Percentiles rank a stretch among this genome's conserved stretches.
phyloP scores from a whole-genome alignment of 345 rosid species.

The Laguncularia racemosa region DNA sequence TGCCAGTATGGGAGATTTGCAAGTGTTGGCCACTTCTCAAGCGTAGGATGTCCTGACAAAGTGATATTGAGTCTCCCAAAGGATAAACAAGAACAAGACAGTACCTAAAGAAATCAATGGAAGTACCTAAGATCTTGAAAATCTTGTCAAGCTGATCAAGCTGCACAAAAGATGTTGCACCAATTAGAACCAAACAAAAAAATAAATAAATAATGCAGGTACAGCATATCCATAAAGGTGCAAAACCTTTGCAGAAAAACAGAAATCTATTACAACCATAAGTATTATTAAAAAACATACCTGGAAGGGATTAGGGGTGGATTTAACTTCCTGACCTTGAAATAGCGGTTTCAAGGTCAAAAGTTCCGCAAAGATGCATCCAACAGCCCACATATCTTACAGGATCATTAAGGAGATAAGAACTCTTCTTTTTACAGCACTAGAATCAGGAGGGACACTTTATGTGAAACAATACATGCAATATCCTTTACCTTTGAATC shows the following conservation, averaged over 20 bases:
- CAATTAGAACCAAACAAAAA: neutral
- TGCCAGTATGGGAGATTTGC: conserved; percentile 90
- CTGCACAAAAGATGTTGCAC: conserved; percentile 14
- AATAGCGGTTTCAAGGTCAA: conserved; percentile 94
- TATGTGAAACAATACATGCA: too few species aligned
- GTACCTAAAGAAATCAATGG: neutral
- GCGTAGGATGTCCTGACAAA: conserved; percentile 68
- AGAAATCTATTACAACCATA: neutral
- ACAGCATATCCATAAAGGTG: neutral
- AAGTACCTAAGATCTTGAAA: conserved; percentile 70
- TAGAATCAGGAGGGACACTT: too few species aligned
- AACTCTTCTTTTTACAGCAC: neutral
- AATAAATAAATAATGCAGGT: too few species aligned
- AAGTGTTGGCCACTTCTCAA: conserved; percentile 91
- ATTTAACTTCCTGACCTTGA: conserved; percentile 94
- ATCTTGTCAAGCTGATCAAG: conserved; percentile 97
- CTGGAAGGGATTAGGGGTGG: conserved; percentile 75
- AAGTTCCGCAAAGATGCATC: conserved; percentile 96
- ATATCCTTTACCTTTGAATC: too few species aligned
- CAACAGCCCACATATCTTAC: conserved; percentile 89
- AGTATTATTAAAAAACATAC: conserved; percentile 2
- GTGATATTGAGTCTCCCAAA: neutral
- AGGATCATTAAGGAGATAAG: conserved; percentile 13
- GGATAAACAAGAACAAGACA: neutral
- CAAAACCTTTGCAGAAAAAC: neutral